A percentile compares a stretch with the other conserved stretches of the same genome.
phyloP scores from a whole-genome alignment of 805 yeast species.

The Kodamaea kaohsiungensis region DNA sequence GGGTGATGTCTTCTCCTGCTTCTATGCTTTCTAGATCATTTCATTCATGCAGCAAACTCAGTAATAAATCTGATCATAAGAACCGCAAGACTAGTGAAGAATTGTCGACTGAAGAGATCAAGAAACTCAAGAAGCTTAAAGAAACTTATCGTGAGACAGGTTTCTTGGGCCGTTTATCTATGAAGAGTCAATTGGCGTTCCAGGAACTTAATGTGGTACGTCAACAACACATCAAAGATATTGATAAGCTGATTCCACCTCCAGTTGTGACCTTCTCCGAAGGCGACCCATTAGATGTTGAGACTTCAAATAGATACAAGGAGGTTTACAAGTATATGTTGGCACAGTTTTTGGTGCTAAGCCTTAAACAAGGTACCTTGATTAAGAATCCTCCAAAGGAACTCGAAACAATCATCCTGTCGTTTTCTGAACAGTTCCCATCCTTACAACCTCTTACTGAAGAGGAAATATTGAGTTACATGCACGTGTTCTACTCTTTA shows the following conservation, averaged over 20 bases:
- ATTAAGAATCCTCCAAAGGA: neutral
- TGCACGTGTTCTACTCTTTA: conserved; percentile 31
- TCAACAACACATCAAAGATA: conserved; percentile 18
- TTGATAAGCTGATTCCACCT: conserved; percentile 9
- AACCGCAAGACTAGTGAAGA: conserved; percentile 4
- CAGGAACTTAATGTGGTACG: conserved; percentile 24
- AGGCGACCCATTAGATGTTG: conserved; percentile 20
- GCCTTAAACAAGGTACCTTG: conserved; percentile 9
- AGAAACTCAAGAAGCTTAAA: conserved; percentile 24
- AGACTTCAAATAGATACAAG: conserved; percentile 16
- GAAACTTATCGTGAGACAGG: conserved; percentile 23
- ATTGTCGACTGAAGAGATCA: conserved; percentile 17
- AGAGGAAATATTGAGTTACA: conserved; percentile 27
- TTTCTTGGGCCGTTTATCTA: conserved; percentile 24
- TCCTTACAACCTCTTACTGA: conserved; percentile 21
- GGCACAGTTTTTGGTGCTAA: conserved; percentile 26
- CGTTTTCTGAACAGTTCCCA: conserved; percentile 8
- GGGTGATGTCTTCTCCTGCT: neutral
- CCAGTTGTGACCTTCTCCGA: conserved; percentile 15
- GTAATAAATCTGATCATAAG: neutral
- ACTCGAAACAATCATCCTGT: neutral
- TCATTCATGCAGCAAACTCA: neutral
- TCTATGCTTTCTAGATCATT: neutral
- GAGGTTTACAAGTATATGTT: conserved; percentile 22
- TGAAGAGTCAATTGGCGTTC: conserved; percentile 22